Conservation (phyloP, 495 filamentous ascomycete species). For the Hypomontagnella submonticulosa region DNA sequence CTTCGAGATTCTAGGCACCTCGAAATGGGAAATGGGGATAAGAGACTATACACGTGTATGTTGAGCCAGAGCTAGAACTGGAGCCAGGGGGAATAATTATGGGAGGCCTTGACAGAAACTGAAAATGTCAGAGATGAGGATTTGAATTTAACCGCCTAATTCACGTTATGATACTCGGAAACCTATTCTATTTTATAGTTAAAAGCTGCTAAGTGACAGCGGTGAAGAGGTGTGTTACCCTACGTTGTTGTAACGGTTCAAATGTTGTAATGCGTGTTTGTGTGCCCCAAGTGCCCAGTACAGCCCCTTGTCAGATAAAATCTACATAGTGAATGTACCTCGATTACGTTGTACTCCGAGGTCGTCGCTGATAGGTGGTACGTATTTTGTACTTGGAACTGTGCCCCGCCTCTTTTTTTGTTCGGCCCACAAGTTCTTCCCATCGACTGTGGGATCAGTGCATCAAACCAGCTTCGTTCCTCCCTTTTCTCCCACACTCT, state of each 20-base stretch:
- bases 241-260: conserved; percentile 9
- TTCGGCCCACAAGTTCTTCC: conserved; percentile 50
- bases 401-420: conserved; percentile 50
- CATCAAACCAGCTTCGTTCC: conserved; percentile 47
- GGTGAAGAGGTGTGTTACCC: conserved; percentile 25
- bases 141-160: conserved; percentile 30
- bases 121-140: conserved; percentile 2
- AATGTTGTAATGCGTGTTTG: conserved; percentile 23
- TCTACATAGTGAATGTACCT: conserved; percentile 21
- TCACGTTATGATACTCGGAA: conserved; percentile 1
- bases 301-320: conserved; percentile 24
- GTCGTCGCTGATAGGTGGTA: conserved; percentile 27
- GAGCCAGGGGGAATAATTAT: too few species aligned
- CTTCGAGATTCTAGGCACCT: conserved; percentile 28
- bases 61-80: not conserved
- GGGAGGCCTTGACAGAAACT: too few species aligned
- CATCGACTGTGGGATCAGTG: conserved; percentile 45
- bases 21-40: conserved; percentile 27
- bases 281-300: conserved; percentile 12
- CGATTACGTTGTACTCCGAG: too few species aligned
- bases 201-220: conserved; percentile 20
- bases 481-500: conserved; percentile 47
- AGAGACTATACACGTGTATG: conserved; percentile 8
- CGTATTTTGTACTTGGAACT: conserved; percentile 36
- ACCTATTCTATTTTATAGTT: conserved; percentile 14